Evolutionary conservation across 2,329 filamentous ascomycete genomes (phyloP), one percentile per base, ranked within the genome.

Genomic region (Talaromyces funiculosus): DNA sequence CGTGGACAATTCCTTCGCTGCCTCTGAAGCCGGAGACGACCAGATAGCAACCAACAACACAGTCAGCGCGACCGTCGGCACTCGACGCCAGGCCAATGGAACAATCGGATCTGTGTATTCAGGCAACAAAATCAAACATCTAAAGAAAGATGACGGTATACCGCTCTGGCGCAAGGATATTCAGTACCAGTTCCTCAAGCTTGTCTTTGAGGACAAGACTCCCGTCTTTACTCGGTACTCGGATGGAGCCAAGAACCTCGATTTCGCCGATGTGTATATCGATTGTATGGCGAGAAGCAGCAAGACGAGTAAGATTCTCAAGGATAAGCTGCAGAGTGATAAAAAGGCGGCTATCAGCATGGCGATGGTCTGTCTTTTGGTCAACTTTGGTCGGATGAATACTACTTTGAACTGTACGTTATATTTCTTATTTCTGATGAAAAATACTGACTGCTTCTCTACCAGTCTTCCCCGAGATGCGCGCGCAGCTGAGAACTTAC

Each of bases 361-460:
- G 94, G 94, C 94, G 57, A 99, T 99, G 94, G 93, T 99, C 62
- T 99, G 94, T 76, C 80, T 99, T 65, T 79, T 99, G 68, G 94
- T 99, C 73, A 99, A 99, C 71, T 90, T 99, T 65, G 94, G 94
- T 61, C 84, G 94, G 64, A 99, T 99, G 94, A 99, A 99, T 76
- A 99, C 94, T 1, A 99, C 94, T 0, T 81, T 99, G 53, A 99
- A 99, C 72, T 97, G 92, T 96, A 80, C 72, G 86, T 75, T 33
- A 9, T 57, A 0, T 29, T 20, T 22, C 12, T 35, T 59, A 8
- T 51, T 35, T 37, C 53, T 60, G 33, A 12, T 42, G 24, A 7
- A 43, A 3, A 4, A 49, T 37, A 64, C 43, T 49, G 7, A 22
- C 54, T 29, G 51, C 3, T 53, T 29, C 37, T 49, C 40, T 64